Evolutionary conservation across 768 basidiomycete species (phyloP), one percentile per base, ranked within the genome.

Genomic region (Leccinum barrowsii): DNA sequence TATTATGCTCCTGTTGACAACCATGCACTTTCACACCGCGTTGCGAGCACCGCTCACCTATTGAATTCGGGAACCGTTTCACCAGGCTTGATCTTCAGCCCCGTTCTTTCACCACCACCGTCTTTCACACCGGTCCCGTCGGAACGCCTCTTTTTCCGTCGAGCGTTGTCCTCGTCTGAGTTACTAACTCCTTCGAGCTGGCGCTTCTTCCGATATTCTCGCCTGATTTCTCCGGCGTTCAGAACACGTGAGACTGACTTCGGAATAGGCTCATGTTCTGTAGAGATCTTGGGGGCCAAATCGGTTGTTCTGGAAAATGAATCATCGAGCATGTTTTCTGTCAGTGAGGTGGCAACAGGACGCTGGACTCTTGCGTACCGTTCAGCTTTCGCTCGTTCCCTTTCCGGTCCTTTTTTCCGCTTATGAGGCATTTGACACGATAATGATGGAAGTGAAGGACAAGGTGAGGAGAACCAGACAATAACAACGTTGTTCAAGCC

Each of bases 11-110:
- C 40, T 56, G 54, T 60, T 52, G 52, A 54, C 57, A 46, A 61
- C 50, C 48, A 52, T 35, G 26, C 35, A 44, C 30, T 24, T 56
- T 63, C 50, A 65, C 59, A 57, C 62, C 55, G 51, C 52, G 28
- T 28, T 48, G 50, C 40, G 34, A 57, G 48, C 30, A 50, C 51
- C 59, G 70, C 82, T 53, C 63, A 90, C 90, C 83, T 77, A 70
- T 90, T 87, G 70, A 91, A 92, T 74, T 90, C 86, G 55, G 82
- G 78, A 54, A 92, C 78, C 1, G 88, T 85, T 70, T 92, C 90
- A 47, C 86, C 84, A 0, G 83, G 82, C 57, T 80, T 76, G 28
- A 89, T 90, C 49, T 65, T 75, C 42, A 86, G 66, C 62, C 69
- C 65, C 69, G 68, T 51, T 57, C 32, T 59, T 35, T 47, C 50